These are phyloP conservation scores for Fusarium siculi DNA, from an alignment of 2,329 filamentous ascomycete genomes.

Conservation along the genomic window DNA sequence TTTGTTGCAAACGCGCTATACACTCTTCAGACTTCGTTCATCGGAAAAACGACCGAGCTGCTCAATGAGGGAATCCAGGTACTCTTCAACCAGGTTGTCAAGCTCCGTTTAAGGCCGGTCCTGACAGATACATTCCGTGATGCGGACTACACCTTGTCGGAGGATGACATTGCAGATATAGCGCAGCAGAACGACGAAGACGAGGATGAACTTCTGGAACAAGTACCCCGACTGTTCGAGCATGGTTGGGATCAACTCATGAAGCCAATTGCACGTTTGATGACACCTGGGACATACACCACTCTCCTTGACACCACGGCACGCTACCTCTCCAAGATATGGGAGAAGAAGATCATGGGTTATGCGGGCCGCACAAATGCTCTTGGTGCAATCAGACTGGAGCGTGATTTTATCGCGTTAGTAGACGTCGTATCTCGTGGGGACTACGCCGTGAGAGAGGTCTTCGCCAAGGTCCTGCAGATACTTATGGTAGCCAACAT, in stretches of 20 bases:
- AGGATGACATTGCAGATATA: constrained; percentile 68
- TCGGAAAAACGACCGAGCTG: constrained; percentile 81
- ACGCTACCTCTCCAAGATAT: constrained; percentile 76
- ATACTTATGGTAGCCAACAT: constrained; percentile 90
- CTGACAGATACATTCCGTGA: constrained; percentile 92
- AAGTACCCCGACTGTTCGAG: constrained; percentile 83
- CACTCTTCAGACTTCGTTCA: constrained; percentile 76
- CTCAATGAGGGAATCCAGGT: constrained; percentile 86
- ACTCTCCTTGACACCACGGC: constrained; percentile 80
- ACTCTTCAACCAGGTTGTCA: constrained; percentile 87
- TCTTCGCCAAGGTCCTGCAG: constrained; percentile 80
- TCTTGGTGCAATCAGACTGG: constrained; percentile 83
- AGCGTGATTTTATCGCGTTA: constrained; percentile 84
- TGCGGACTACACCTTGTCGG: constrained; percentile 80
- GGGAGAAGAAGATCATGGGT: constrained; percentile 89
- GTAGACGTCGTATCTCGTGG: constrained; percentile 74
- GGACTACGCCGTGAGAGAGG: constrained; percentile 80
- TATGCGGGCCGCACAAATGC: constrained; percentile 83
- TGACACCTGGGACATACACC: constrained; percentile 81
- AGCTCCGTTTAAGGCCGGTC: constrained; percentile 83
- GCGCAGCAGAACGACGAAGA: constrained; percentile 65
- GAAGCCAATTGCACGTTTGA: constrained; percentile 83
- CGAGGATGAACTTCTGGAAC: constrained; percentile 67
- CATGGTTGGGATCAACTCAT: constrained; percentile 87
- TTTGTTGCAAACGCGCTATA: constrained; percentile 76